Percentiles rank a stretch among this genome's conserved stretches.
Conservation (phyloP, 208 protist genomes). For the Acanthamoeba triangularis region DNA sequence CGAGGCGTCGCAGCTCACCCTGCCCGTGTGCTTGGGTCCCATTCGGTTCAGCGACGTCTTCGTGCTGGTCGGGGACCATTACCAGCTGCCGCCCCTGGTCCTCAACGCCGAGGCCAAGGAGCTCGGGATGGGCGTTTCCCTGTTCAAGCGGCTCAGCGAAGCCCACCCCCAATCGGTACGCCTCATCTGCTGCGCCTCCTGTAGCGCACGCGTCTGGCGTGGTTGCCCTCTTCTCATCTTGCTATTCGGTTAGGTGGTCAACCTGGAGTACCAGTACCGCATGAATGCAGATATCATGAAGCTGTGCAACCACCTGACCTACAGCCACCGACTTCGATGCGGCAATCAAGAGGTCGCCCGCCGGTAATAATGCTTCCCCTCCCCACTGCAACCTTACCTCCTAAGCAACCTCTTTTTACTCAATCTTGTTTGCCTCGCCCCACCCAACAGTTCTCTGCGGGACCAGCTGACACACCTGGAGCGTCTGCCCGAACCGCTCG, state of each 20-base stretch:
- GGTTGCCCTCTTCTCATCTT: not conserved
- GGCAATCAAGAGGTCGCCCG: slow-evolving; percentile 56
- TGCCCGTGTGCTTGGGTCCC: slow-evolving; percentile 84
- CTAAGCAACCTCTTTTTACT: not conserved
- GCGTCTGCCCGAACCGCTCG: not conserved
- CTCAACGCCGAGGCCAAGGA: slow-evolving; percentile 82
- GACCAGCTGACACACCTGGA: not conserved
- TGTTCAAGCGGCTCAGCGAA: slow-evolving; percentile 89
- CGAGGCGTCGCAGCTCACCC: slow-evolving; percentile 90
- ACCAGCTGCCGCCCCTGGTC: slow-evolving; percentile 90
- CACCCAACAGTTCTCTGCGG: not conserved
- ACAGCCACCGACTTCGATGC: slow-evolving; percentile 85
- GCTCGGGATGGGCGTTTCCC: slow-evolving; percentile 82
- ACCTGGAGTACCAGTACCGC: slow-evolving; percentile 90
- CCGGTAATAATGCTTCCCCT: not conserved
- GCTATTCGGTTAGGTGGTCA: slow-evolving; percentile 47
- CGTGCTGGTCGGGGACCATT: slow-evolving; percentile 87
- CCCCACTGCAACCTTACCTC: too few relatives aligned
- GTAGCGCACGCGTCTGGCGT: not conserved
- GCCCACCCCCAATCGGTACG: slow-evolving; percentile 83
- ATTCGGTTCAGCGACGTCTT: slow-evolving; percentile 71
- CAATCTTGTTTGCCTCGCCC: not conserved
- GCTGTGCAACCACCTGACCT: slow-evolving; percentile 90
- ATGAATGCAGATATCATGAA: slow-evolving; percentile 91
- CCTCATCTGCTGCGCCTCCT: not conserved